These are phyloP conservation scores for Gardenia jasminoides DNA, from an alignment of 257 asterid genomes.

Conservation along the genomic window DNA sequence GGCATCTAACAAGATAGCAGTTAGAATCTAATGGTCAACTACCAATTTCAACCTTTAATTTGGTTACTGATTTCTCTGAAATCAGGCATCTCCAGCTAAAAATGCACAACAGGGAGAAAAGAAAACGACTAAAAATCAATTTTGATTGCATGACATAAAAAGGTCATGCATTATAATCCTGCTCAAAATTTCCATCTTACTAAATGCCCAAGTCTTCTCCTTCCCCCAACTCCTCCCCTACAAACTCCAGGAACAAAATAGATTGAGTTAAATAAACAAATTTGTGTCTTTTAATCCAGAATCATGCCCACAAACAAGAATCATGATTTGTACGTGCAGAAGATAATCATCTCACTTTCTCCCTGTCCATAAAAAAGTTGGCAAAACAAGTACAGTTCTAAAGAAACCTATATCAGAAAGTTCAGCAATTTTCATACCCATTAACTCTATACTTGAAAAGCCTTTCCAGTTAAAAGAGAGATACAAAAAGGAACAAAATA, in stretches of 20 bases:
- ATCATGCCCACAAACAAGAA: neutral
- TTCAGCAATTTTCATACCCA: neutral
- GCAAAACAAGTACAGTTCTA: neutral
- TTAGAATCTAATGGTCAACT: neutral
- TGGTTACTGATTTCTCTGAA: neutral
- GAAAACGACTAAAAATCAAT: slow-evolving; percentile 3
- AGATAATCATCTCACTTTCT: neutral
- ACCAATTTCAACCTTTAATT: neutral
- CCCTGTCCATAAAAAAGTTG: neutral
- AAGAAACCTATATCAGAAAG: neutral
- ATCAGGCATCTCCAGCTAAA: neutral
- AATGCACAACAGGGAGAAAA: neutral
- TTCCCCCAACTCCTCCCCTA: neutral
- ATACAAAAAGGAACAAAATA: neutral
- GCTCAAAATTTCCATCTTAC: neutral
- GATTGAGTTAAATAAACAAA: neutral
- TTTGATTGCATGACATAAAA: neutral
- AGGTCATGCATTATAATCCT: neutral
- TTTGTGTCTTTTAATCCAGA: neutral
- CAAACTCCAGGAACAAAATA: neutral
- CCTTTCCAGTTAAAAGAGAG: neutral
- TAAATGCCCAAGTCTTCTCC: neutral
- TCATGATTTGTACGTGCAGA: too few species aligned
- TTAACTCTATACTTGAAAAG: neutral
- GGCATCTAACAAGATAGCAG: neutral